Base-by-base conservation (phyloP, 2,329 filamentous ascomycete genomes). In the Sphaerulina vaccinii region DNA sequence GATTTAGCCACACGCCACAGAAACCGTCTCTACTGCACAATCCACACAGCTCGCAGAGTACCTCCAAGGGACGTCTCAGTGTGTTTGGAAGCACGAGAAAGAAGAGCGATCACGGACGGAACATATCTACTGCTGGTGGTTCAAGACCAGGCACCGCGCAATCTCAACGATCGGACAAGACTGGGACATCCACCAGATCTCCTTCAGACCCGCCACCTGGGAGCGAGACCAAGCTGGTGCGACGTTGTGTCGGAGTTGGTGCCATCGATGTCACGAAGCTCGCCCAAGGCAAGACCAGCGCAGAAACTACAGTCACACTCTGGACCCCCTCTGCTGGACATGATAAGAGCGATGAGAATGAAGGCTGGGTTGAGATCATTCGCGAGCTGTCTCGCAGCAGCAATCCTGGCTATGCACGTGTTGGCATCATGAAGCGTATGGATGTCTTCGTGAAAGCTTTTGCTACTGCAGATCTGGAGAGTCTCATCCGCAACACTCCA, bases 361-460 rank as follows among this genome's bases (percentile, higher is more conserved):
- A 86, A 39, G 86, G 84, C 11, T 92, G 87, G 80, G 83, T 91
- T 55, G 81, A 84, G 11, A 68, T 95, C 41, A 78, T 96, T 49
- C 78, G 81, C 29, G 84, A 87, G 41, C 71, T 95, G n/a, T 76
- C 90, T 61, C 82, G 85, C 13, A 92, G 84, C 66, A 77, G 82
- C 27, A 85, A 79, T n/a, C 86, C 86, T 5, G 81, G 83, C 32
- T 95, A 88, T 67, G 45, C 59, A 3, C 62, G 59, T n/a, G 59
- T 65, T 2, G 36, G 47, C n/a, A 39, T 54, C 11, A 83, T 89
- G 19, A 90, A 92, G 64, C 82, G 88, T 22, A 73, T 97, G 5
- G 87, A 92, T 59, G 75, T 96, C 1, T 86, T 88, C 54, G 74
- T 96, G 11, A 87, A 86, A 61, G 80, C 87, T 1, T 96, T 96